Evolutionary conservation across 2,329 filamentous ascomycete species (phyloP), one percentile per base, ranked within the genome.

Genomic region (Sclerotinia sclerotiorum): DNA sequence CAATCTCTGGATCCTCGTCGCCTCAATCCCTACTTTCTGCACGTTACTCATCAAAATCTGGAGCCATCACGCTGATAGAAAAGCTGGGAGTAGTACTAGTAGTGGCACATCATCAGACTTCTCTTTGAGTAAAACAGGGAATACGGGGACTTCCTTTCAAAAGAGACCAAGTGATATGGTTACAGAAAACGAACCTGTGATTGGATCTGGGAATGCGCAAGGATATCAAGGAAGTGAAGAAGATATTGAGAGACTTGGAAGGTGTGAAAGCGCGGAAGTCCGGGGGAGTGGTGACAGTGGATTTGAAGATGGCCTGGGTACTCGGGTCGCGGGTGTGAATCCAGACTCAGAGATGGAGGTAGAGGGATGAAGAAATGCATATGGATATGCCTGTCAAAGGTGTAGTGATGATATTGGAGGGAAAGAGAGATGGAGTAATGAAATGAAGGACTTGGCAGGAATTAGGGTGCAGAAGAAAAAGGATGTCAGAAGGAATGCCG

Each of bases 1-100:
- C 39, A 65, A 65, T 19, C 48, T 65, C 51, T 65, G 51, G 62
- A 27, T 65, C 32, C 11, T 65, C 2, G 51, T 65, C 35, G 51
- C 65, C 42, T 61, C 29, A 7, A 69, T 56, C 24, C 49, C 51
- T 2, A 54, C 62, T 21, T 42, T 65, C 17, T 19, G 51, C 70
- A 69, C 32, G 13, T 44, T 61, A 17, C 58, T 49, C 6, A 15
- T 44, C 4, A 48, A 49, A 13, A 61, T 61, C 21, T 35, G 29
- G 44, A 44, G 21, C 27, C 21, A 49, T 35, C n/a, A 49, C 10
- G 15, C 44, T 17, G 29, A 15, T 3, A 61, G 32, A 24, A 35
- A 15, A 61, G 29, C 8, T 13, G 19, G 19, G 21, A 49, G 21
- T 11, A 21, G n/a, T 32, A 54, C 17, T 21, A 21, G 27, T 5